phyloP scores from a whole-genome alignment of 306 rosid species.

The Dalbergia oliveri region DNA sequence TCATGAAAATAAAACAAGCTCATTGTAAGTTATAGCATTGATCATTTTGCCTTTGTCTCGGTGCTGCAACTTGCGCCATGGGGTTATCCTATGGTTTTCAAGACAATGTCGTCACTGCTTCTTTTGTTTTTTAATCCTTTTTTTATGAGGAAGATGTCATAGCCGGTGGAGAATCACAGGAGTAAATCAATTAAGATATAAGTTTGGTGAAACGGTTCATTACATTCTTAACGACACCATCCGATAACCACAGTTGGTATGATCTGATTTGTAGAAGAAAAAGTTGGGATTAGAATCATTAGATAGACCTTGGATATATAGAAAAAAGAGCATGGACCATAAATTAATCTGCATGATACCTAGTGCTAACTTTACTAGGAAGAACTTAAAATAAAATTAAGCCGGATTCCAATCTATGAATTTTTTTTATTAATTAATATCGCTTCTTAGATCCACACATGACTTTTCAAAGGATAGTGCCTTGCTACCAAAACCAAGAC shows the following conservation, averaged over 20 bases:
- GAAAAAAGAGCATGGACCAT: neutral
- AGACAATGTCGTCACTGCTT: constrained; percentile 4
- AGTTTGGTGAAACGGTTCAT: constrained; percentile 17
- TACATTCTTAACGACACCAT: constrained; percentile 38
- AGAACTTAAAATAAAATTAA: neutral
- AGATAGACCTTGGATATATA: neutral
- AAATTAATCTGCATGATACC: constrained; percentile 30
- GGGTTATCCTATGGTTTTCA: constrained; percentile 7
- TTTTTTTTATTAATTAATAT: neutral
- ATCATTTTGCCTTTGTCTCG: too few relatives aligned
- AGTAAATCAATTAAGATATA: neutral
- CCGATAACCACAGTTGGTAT: neutral
- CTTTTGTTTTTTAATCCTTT: too few relatives aligned
- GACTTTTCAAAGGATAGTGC: constrained; percentile 13
- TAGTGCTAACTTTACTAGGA: constrained; percentile 16
- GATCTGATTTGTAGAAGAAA: constrained; percentile 25
- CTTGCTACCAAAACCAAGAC: constrained; percentile 44
- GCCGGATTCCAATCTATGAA: neutral
- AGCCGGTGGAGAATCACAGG: neutral
- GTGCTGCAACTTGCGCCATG: neutral
- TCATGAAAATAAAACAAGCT: too few relatives aligned
- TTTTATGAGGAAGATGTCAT: neutral
- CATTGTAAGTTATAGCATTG: too few relatives aligned
- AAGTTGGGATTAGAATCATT: constrained; percentile 2
- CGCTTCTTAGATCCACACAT: neutral